Conservation (phyloP, 495 filamentous ascomycete species). For the Penicillium diatomitis region DNA sequence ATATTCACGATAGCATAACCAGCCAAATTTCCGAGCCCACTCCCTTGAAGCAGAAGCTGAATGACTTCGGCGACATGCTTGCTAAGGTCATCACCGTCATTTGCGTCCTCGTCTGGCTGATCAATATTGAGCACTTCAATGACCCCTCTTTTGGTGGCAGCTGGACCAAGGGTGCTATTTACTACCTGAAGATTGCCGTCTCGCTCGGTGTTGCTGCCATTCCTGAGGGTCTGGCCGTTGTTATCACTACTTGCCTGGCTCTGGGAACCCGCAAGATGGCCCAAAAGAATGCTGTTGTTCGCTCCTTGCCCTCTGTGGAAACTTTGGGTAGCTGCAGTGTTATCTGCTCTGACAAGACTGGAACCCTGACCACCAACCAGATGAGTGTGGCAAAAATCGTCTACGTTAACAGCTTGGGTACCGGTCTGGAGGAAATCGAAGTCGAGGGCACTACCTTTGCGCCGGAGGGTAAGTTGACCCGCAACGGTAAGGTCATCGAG, state of each 20-base stretch:
- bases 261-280: constrained; percentile 97
- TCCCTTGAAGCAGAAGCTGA: constrained; percentile 95
- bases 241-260: constrained; percentile 94
- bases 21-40: constrained; percentile 97
- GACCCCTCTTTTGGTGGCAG: constrained; percentile 77
- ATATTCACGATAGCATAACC: constrained; percentile 97
- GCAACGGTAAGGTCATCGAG: constrained; percentile 55
- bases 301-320: constrained; percentile 93
- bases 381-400: constrained; percentile 97
- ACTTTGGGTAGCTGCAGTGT: constrained; percentile 98
- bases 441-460: constrained; percentile 93
- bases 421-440: constrained; percentile 74
- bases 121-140: constrained; percentile 95
- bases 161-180: constrained; percentile 97
- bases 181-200: constrained; percentile 99
- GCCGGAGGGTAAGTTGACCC: constrained; percentile 64
- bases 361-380: constrained; percentile 96
- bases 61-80: constrained; percentile 93
- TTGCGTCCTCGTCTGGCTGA: constrained; percentile 93
- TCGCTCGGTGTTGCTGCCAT: constrained; percentile 97
- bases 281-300: constrained; percentile 92
- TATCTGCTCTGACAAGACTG: constrained; percentile 99
- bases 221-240: constrained; percentile 92
- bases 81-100: constrained; percentile 98
- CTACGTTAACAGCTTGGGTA: constrained; percentile 63